Base-by-base conservation (phyloP, 371 early-diverging fungal species). In the Phascolomyces articulosus region DNA sequence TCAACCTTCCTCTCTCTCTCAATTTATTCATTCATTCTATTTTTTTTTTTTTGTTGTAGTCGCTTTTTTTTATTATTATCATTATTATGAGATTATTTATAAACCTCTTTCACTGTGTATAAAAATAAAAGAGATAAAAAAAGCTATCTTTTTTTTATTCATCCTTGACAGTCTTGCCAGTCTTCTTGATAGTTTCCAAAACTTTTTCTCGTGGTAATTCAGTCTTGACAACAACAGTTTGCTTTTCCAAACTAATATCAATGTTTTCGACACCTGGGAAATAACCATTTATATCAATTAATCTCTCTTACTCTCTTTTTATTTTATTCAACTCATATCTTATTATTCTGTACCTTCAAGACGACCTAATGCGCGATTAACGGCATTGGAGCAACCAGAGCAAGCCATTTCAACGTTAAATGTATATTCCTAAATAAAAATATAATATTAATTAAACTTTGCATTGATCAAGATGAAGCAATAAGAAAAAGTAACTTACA, bases 391-490 rank as follows among this genome's bases (percentile, higher is more conserved):
- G 82, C 95, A 95, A 47, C 95, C 95, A 54, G 79, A 68, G 84
- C 95, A 93, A 72, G 89, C 73, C 93, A 95, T 95, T 69, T 70
- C 87, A 65, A 95, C 95, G 47, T 87, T 88, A 84, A 85, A 94
- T 48, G 74, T 87, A 85, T 90, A 90, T 73, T 77, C 66, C 82
- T 82, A 62, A 6, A n/a, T 18, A 44, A 44, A 10, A 26, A 23
- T 9, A 34, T 34, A 34, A 2, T 34, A n/a, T n/a, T n/a, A n/a
- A n/a, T n/a, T n/a, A n/a, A n/a, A 56, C 18, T 31, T n/a, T 6
- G 20, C 20, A 47, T 47, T 44, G 15, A 23, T n/a, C 20, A 18
- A 47, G 23, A 20, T 1, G 23, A 47, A 23, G 48, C 23, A 47
- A 23, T 18, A 47, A n/a, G n/a, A n/a, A n/a, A n/a, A n/a, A n/a